A percentile compares a stretch with the other conserved stretches of the same genome.
Evolutionary conservation across 257 asterid genomes (phyloP).

Genomic region (Craterostigma plantagineum): DNA sequence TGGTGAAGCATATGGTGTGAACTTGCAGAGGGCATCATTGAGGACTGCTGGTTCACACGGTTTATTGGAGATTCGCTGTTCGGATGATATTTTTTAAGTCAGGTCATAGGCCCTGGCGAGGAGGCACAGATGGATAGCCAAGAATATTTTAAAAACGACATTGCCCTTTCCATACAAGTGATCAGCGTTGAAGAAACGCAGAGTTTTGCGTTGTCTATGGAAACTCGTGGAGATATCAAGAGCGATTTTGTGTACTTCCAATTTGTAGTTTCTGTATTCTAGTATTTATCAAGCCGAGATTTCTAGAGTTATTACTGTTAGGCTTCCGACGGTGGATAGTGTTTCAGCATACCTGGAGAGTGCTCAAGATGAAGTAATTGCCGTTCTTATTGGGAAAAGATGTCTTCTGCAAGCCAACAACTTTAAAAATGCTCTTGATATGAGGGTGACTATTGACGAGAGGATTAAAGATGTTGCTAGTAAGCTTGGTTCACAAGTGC

Average conservation of each 20-base stretch:
- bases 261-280: conserved; percentile 53
- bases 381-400: conserved; percentile 74
- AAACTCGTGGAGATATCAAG: conserved; percentile 60
- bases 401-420: conserved; percentile 63
- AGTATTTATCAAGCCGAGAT: conserved; percentile 75
- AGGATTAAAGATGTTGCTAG: conserved; percentile 75
- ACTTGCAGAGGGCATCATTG: conserved; percentile 81
- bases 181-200: conserved; percentile 85
- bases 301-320: conserved; percentile 71
- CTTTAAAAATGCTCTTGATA: conserved; percentile 48
- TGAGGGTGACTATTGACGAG: conserved; percentile 61
- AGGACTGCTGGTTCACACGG: conserved; percentile 93
- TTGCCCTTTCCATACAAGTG: conserved; percentile 56
- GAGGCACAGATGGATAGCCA: conserved; percentile 58
- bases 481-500: conserved; percentile 63
- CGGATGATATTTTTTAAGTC: conserved; percentile 65
- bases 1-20: conserved; percentile 97
- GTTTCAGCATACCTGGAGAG: conserved; percentile 71
- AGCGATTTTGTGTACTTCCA: conserved; percentile 80
- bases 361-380: conserved; percentile 82
- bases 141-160: conserved; percentile 47
- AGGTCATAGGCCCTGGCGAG: conserved; percentile 96
- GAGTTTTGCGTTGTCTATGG: conserved; percentile 68
- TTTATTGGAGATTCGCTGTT: conserved; percentile 73
- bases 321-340: conserved; percentile 79